Conservation (phyloP, 2,329 filamentous ascomycete species). For the Dactylellina sp. region DNA sequence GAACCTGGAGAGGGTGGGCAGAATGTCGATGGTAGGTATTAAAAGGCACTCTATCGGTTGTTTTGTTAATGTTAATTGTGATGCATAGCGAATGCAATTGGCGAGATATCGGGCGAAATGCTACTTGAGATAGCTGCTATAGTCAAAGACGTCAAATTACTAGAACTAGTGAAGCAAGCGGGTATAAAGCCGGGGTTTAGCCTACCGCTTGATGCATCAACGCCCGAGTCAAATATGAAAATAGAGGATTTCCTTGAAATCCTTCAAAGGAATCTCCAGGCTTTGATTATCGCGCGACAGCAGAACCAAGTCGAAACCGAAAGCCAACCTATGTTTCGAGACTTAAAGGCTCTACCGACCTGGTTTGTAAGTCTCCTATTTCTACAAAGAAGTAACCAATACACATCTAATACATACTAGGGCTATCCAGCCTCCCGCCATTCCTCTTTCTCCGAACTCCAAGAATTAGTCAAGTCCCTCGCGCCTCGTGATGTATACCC, state of each 20-base stretch:
- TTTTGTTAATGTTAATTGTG: neutral
- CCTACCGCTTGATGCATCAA: conserved; percentile 34
- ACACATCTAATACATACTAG: conserved; percentile 55
- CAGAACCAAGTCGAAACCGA: conserved; percentile 29
- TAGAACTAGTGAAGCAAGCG: conserved; percentile 16
- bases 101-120: conserved; percentile 41
- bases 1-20: conserved; percentile 77
- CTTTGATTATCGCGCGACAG: conserved; percentile 26
- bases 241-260: conserved; percentile 35
- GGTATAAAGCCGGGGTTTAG: conserved; percentile 36
- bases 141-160: conserved; percentile 25
- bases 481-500: conserved; percentile 82
- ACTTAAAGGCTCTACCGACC: conserved; percentile 6
- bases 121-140: conserved; percentile 29
- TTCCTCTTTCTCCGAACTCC: conserved; percentile 84
- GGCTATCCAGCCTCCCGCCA: conserved; percentile 89
- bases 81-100: conserved; percentile 30
- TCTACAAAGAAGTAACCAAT: neutral
- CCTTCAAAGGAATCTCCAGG: conserved; percentile 43
- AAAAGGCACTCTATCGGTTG: neutral
- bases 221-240: conserved; percentile 38
- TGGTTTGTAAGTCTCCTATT: conserved; percentile 47
- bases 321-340: neutral
- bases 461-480: conserved; percentile 75
- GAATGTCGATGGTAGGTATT: conserved; percentile 70